Percentiles rank a stretch among this genome's conserved stretches.
Conservation (phyloP, 768 basidiomycete genomes). For the Mycena leptocephala region DNA sequence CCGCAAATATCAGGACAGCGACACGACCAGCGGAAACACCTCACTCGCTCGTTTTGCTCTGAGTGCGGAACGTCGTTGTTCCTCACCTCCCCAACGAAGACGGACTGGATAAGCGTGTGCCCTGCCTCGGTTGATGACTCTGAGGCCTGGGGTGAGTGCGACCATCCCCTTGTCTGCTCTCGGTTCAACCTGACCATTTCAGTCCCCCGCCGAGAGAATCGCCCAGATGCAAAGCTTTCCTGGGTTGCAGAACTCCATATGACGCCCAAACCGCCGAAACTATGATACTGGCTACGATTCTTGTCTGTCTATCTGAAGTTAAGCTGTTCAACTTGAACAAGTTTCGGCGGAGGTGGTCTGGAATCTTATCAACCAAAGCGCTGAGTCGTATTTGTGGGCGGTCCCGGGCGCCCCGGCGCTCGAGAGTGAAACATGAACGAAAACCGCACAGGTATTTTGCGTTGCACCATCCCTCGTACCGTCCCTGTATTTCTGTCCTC, state of each 20-base stretch:
- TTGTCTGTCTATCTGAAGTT: not conserved
- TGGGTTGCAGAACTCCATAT: constrained; percentile 30
- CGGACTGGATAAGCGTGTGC: constrained; percentile 14
- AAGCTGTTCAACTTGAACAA: not conserved
- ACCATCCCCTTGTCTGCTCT: not conserved
- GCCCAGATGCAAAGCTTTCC: constrained; percentile 21
- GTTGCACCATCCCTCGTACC: too few relatives aligned
- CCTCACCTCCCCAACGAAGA: constrained; percentile 27
- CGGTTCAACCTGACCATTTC: not conserved
- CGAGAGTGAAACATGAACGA: not conserved
- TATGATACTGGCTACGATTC: not conserved
- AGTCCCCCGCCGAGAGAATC: constrained; percentile 30
- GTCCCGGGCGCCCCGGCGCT: too few relatives aligned
- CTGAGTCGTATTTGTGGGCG: not conserved
- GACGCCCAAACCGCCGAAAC: constrained; percentile 15
- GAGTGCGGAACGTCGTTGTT: constrained; percentile 45
- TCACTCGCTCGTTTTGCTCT: constrained; percentile 47
- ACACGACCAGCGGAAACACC: constrained; percentile 41
- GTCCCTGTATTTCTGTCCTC: too few relatives aligned
- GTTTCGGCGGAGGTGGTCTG: too few relatives aligned
- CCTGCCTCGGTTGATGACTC: constrained; percentile 3
- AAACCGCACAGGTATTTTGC: too few relatives aligned
- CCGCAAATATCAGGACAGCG: constrained; percentile 40
- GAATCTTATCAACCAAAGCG: not conserved
- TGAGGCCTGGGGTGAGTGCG: constrained; percentile 22